phyloP scores from a whole-genome alignment of 78 protist species.

The Ministeria vibrans region DNA sequence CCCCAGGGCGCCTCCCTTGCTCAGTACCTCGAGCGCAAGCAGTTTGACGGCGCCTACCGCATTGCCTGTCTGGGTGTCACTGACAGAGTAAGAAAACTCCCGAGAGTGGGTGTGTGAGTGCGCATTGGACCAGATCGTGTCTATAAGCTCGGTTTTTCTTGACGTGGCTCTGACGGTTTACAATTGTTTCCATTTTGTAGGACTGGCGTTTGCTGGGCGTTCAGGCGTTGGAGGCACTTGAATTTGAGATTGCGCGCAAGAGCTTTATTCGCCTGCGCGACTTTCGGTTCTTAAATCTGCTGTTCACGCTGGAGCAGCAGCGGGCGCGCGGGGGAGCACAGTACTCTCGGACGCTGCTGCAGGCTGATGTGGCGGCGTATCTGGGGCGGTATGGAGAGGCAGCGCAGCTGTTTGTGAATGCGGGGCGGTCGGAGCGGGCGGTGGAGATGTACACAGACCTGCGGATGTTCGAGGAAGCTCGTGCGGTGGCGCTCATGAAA shows the following conservation, averaged over 20 bases:
- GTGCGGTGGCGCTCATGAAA: no score
- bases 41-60: constrained; percentile 43
- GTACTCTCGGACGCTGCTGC: neutral
- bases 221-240: constrained; percentile 33
- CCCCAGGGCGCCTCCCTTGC: constrained; percentile 55
- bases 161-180: neutral
- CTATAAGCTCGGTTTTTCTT: neutral
- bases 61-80: constrained; percentile 66
- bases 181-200: neutral
- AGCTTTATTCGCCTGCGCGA: constrained; percentile 50
- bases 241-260: constrained; percentile 40
- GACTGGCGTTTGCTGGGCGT: constrained; percentile 52
- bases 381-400: constrained; percentile 58
- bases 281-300: constrained; percentile 36
- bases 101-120: neutral
- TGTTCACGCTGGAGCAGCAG: constrained; percentile 23
- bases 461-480: neutral
- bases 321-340: neutral
- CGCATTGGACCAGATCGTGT: no score
- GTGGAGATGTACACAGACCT: constrained; percentile 9
- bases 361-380: constrained; percentile 48
- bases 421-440: neutral
- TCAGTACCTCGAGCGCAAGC: constrained; percentile 39
- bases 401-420: constrained; percentile 23
- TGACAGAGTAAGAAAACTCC: neutral